Percentiles rank a stretch among this genome's conserved stretches.
Conservation (phyloP, 495 filamentous ascomycete species). For the Penicillium coprophilum region DNA sequence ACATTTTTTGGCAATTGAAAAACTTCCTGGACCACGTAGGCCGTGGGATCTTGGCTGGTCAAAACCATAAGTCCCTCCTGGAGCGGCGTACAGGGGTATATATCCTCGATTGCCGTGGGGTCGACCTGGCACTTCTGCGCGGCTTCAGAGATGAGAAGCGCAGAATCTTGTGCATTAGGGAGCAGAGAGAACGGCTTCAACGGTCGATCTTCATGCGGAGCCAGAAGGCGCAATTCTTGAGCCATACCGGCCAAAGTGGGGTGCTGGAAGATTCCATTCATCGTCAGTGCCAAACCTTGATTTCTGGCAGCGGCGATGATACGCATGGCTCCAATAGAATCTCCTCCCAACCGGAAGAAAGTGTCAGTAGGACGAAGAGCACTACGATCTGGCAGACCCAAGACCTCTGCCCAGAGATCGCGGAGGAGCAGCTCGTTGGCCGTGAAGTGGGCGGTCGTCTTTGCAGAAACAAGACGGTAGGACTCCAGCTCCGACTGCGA, state of each 20-base stretch:
- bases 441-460: slow-evolving; percentile 8
- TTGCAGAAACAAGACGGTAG: background rate
- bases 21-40: slow-evolving; percentile 48
- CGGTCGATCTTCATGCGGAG: background rate
- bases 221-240: background rate
- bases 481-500: background rate
- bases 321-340: slow-evolving; percentile 41
- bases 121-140: background rate
- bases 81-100: slow-evolving; percentile 46
- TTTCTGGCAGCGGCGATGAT: slow-evolving; percentile 34
- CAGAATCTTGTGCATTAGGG: slow-evolving; percentile 1
- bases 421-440: slow-evolving; percentile 32
- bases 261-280: slow-evolving; percentile 22
- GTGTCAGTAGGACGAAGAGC: slow-evolving; percentile 44
- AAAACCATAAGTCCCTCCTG: slow-evolving; percentile 49
- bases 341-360: slow-evolving; percentile 56
- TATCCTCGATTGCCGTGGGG: slow-evolving; percentile 43
- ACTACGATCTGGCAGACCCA: slow-evolving; percentile 6
- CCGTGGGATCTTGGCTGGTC: slow-evolving; percentile 46
- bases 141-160: background rate
- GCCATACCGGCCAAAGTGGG: slow-evolving; percentile 19
- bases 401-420: slow-evolving; percentile 23
- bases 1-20: slow-evolving; percentile 28
- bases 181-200: slow-evolving; percentile 1
- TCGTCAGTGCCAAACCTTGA: slow-evolving; percentile 19